Conservation (phyloP, 2,329 filamentous ascomycete species). For the Sphaceloma murrayae region DNA sequence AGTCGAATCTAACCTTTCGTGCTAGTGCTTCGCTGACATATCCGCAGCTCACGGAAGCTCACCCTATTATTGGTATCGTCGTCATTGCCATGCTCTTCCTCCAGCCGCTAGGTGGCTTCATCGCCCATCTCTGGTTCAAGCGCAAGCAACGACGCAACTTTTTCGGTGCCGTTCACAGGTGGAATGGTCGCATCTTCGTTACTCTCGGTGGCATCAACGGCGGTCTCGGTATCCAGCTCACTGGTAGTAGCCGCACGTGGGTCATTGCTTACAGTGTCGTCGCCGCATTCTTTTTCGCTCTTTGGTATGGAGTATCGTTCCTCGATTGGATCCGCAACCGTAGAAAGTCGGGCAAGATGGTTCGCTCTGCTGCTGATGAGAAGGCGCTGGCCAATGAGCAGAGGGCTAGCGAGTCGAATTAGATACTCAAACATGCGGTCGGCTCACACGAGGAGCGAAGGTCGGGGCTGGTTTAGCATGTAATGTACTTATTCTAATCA, state of each 20-base stretch:
- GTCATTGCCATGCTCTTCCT: slow-evolving; percentile 43
- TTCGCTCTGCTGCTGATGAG: not conserved
- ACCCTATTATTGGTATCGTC: slow-evolving; percentile 52
- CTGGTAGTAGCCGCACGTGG: slow-evolving; percentile 25
- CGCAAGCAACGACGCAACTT: slow-evolving; percentile 27
- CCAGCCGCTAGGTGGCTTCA: slow-evolving; percentile 46
- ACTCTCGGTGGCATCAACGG: slow-evolving; percentile 48
- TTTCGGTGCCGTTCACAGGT: slow-evolving; percentile 33
- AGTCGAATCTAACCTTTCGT: too few species aligned
- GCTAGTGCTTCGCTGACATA: too few species aligned
- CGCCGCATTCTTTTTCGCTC: slow-evolving; percentile 12
- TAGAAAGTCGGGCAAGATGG: not conserved
- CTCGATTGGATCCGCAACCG: slow-evolving; percentile 14
- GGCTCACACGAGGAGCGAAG: too few species aligned
- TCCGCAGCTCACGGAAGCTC: slow-evolving; percentile 25
- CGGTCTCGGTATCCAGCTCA: slow-evolving; percentile 44
- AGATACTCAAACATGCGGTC: not conserved
- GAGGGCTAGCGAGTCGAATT: slow-evolving; percentile 5
- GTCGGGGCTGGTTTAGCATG: not conserved
- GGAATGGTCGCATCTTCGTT: slow-evolving; percentile 42
- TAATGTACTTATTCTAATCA: too few species aligned
- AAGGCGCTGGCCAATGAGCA: slow-evolving; percentile 4
- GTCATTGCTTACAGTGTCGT: slow-evolving; percentile 13
- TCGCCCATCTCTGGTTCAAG: slow-evolving; percentile 48
- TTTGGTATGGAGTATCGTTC: slow-evolving; percentile 9